Conservation (phyloP, 2,329 filamentous ascomycete genomes). For the Paracamarosporium sp. region DNA sequence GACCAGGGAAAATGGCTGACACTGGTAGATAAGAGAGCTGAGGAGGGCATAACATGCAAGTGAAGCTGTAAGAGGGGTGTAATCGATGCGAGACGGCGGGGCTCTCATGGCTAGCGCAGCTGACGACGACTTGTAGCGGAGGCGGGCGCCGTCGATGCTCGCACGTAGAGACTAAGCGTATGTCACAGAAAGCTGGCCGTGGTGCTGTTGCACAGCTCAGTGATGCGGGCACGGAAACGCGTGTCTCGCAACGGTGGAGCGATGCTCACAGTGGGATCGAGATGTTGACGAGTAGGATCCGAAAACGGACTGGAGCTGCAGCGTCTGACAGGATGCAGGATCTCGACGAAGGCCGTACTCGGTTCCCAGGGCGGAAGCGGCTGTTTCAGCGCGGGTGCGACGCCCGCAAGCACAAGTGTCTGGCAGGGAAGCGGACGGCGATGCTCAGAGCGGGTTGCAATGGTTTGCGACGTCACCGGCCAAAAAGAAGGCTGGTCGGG, state of each 20-base stretch:
- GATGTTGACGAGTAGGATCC: neutral
- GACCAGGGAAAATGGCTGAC: neutral
- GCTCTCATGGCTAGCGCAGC: slow-evolving; percentile 3
- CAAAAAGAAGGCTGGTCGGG: neutral
- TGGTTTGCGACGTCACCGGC: neutral
- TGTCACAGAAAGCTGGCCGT: neutral
- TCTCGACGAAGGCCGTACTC: slow-evolving; percentile 5
- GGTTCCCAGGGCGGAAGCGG: slow-evolving; percentile 2
- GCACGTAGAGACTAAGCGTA: neutral
- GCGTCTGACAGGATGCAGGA: slow-evolving; percentile 1
- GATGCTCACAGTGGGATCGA: neutral
- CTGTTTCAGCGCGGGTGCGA: slow-evolving; percentile 4
- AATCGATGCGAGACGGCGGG: neutral
- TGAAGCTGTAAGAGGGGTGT: neutral
- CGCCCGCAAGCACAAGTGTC: neutral
- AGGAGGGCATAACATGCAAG: neutral
- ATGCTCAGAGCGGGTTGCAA: too few relatives aligned
- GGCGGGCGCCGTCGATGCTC: neutral
- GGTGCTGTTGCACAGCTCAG: neutral
- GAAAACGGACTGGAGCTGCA: neutral
- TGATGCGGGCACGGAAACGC: neutral
- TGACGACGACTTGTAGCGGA: slow-evolving; percentile 9
- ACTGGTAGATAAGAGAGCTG: neutral
- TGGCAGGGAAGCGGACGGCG: neutral
- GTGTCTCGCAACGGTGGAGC: slow-evolving; percentile 6